Evolutionary conservation across 441 rosid species (phyloP).

Genomic region (Oxalis stricta): DNA sequence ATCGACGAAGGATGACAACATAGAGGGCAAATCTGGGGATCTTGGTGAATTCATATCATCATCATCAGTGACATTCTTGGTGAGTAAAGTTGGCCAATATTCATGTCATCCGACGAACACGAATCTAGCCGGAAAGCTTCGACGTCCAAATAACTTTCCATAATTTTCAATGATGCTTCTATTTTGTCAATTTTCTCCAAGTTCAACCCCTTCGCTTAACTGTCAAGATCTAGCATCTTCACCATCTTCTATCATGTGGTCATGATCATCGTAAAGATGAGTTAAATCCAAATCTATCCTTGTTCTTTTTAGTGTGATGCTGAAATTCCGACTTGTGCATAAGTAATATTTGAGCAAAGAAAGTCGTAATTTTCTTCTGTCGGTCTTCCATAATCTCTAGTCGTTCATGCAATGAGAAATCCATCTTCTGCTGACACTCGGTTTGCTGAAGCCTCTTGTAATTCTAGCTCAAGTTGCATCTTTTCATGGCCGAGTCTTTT

Average conservation of each 20-base stretch:
- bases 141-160: constrained; percentile 15
- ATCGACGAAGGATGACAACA: too few species aligned
- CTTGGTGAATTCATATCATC: too few species aligned
- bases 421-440: constrained; percentile 15
- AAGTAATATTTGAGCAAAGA: constrained; percentile 12
- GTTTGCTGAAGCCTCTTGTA: constrained; percentile 15
- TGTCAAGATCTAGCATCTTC: constrained; percentile 2
- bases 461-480: constrained; percentile 20
- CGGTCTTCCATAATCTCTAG: constrained; percentile 20
- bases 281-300: constrained; percentile 13
- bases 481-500: constrained; percentile 19
- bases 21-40: too few species aligned
- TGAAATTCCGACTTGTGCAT: constrained; percentile 13
- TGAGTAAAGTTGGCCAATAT: constrained; percentile 22
- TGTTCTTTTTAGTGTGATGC: constrained; percentile 26
- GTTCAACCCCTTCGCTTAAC: constrained; percentile 6
- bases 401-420: constrained; percentile 11
- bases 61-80: too few species aligned
- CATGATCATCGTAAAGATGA: constrained; percentile 4
- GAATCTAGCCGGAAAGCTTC: constrained; percentile 5
- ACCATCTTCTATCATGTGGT: constrained; percentile 2
- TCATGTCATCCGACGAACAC: constrained; percentile 16
- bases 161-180: constrained; percentile 18
- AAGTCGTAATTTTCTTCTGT: constrained; percentile 14
- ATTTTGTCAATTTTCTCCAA: constrained; percentile 17